Evolutionary conservation across 768 basidiomycete genomes (phyloP), one percentile per base, ranked within the genome.

Genomic region (Hemileccinum rubropunctum): DNA sequence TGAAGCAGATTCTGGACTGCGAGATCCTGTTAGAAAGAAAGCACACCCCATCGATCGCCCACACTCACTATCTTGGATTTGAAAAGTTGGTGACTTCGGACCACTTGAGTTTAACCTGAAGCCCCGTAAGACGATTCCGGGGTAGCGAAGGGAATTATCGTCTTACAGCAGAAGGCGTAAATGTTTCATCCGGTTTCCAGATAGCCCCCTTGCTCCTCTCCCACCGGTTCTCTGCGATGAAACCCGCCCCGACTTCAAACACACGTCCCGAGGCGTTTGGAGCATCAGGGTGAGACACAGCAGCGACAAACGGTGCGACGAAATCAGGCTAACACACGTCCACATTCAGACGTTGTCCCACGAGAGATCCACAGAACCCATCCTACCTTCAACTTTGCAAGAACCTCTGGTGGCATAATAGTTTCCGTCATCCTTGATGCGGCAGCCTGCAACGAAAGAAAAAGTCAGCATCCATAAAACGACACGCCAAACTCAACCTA

Each of bases 361-460:
- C 27, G 9, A 39, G 20, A 45, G 7, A 39, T 43, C 9, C 39
- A 33, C 18, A 18, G 26, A 26, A 35, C 6, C 12, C 58, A 11
- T 10, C 43, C 1, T 65, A 87, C 88, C 66, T 86, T 85, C 35
- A 97, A 72, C 60, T 90, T 88, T n/a, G 80, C 86, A 47, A 98
- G 80, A 80, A 97, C 84, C 49, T 98, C 95, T 17, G 88, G 86
- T 9, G 95, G 90, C 88, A 98, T 91, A 58, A 95, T 75, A 0
- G 93, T 97, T 61, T 86, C 94, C 3, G 94, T 97, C 95, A 98
- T 98, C 3, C 81, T 80, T 3, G 93, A 95, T 1, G 95, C 95
- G n/a, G 95, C 95, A 52, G 91, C 85, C 91, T 93, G 11, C 3
- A 54, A 12, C 15, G 15, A 20, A 9, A 9, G 14, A 28, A 18